A percentile compares a stretch with the other conserved stretches of the same genome.
phyloP scores from a whole-genome alignment of 2,329 filamentous ascomycete genomes.

The Colletotrichum tropicicola region DNA sequence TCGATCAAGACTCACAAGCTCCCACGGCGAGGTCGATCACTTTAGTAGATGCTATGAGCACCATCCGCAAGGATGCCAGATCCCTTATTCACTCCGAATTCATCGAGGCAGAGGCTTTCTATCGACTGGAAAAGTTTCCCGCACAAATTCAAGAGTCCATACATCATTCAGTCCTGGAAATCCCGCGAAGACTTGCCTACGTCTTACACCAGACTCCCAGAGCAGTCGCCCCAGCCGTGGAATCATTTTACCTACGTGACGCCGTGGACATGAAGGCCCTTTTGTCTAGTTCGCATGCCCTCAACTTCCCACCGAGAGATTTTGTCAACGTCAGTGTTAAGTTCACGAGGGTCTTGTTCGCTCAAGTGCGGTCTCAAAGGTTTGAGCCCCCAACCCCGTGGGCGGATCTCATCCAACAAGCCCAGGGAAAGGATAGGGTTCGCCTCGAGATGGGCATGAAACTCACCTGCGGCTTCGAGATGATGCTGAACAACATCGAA shows the following conservation, averaged over 20 bases:
- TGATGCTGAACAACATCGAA: slow-evolving; percentile 75
- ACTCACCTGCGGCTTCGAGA: slow-evolving; percentile 88
- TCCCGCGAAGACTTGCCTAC: slow-evolving; percentile 85
- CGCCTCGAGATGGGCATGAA: slow-evolving; percentile 85
- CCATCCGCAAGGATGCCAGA: slow-evolving; percentile 64
- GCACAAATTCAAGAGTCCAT: slow-evolving; percentile 75
- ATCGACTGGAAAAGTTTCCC: slow-evolving; percentile 86
- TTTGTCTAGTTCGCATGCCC: slow-evolving; percentile 58
- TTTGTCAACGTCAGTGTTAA: slow-evolving; percentile 80
- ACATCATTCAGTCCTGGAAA: slow-evolving; percentile 77
- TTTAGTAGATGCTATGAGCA: slow-evolving; percentile 69
- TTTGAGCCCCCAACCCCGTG: slow-evolving; percentile 72
- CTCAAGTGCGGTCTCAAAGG: slow-evolving; percentile 87
- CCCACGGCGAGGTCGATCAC: slow-evolving; percentile 56
- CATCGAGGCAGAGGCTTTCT: slow-evolving; percentile 90
- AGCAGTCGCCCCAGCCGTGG: slow-evolving; percentile 83
- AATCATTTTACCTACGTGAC: slow-evolving; percentile 93
- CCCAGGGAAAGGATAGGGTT: slow-evolving; percentile 39
- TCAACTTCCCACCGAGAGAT: slow-evolving; percentile 79
- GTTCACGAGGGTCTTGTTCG: slow-evolving; percentile 90
- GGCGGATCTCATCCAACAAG: slow-evolving; percentile 44
- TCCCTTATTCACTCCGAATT: slow-evolving; percentile 75
- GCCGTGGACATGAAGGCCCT: slow-evolving; percentile 78
- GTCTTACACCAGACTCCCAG: slow-evolving; percentile 79
- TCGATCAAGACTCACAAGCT: slow-evolving; percentile 46